Evolutionary conservation across 179 eudicot genomes (phyloP).

Genomic region (Corrigiola litoralis): DNA sequence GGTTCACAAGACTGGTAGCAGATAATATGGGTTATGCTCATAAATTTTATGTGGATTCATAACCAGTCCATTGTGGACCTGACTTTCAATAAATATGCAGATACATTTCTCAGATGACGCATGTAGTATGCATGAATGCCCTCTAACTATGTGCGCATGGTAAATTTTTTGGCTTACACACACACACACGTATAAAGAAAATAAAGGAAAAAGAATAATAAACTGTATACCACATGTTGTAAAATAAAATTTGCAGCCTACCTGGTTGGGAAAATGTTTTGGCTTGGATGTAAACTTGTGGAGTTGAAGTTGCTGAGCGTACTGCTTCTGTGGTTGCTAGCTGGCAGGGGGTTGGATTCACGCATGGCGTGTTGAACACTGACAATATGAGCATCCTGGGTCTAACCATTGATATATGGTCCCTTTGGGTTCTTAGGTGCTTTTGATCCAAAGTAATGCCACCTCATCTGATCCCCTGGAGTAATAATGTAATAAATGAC

Average conservation of each 20-base stretch:
- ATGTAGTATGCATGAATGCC: neutral
- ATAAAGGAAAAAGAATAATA: no score
- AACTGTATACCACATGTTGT: no score
- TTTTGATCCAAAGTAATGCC: conserved; percentile 99
- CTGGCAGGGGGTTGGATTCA: conserved; percentile 99
- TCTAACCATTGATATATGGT: conserved; percentile 95
- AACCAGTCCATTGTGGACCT: conserved; percentile 79
- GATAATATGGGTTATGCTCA: no score
- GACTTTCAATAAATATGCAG: conserved; percentile 98
- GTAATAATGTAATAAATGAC: no score
- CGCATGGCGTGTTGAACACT: conserved; percentile 99
- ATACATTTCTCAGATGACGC: conserved; percentile 26
- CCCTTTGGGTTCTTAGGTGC: conserved; percentile 99
- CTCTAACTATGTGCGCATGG: neutral
- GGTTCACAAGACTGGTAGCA: no score
- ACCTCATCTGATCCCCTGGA: no score
- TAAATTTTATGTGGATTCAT: no score
- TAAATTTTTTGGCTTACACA: no score
- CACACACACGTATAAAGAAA: no score
- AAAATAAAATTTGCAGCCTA: no score
- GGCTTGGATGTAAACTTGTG: no score
- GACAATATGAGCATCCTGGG: conserved; percentile 99
- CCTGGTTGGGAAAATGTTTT: no score
- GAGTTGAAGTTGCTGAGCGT: conserved; percentile 98
- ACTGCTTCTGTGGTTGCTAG: conserved; percentile 92